These are phyloP conservation scores for Brassica carinata DNA, from an alignment of 345 rosid species.

Conservation along the genomic window DNA sequence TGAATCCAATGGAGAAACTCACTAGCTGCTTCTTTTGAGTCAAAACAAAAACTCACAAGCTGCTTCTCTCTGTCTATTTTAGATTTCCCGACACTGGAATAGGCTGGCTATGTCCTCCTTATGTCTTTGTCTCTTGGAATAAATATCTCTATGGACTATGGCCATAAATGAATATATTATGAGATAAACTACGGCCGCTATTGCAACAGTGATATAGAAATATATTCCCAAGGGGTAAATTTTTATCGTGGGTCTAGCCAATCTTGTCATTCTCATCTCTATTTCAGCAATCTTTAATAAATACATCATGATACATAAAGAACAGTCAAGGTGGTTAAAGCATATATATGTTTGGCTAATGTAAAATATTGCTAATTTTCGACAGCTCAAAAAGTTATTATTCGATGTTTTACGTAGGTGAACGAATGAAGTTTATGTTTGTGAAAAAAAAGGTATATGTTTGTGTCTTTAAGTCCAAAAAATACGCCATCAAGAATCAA, in stretches of 20 bases:
- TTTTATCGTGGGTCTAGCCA: constrained; percentile 31
- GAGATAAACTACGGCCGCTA: too few species aligned
- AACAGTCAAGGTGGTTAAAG: constrained; percentile 25
- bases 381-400: constrained; percentile 20
- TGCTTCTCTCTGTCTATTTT: neutral
- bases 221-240: constrained; percentile 30
- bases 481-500: neutral
- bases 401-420: constrained; percentile 25
- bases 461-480: neutral
- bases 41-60: too few species aligned
- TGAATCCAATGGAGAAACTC: too few species aligned
- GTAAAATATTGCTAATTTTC: constrained; percentile 16
- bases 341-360: constrained; percentile 30
- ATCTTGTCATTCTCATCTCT: constrained; percentile 36
- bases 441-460: neutral
- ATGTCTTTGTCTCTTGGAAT: neutral
- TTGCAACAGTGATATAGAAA: constrained; percentile 21
- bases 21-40: too few species aligned
- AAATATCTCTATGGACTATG: constrained; percentile 4
- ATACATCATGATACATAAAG: constrained; percentile 25
- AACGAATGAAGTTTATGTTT: neutral
- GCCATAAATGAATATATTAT: too few species aligned
- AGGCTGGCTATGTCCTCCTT: neutral
- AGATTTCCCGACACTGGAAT: neutral
- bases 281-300: constrained; percentile 2